A percentile compares a stretch with the other conserved stretches of the same genome.
Conservation (phyloP, 2,329 filamentous ascomycete species). For the Hymenoscyphus infarciens region DNA sequence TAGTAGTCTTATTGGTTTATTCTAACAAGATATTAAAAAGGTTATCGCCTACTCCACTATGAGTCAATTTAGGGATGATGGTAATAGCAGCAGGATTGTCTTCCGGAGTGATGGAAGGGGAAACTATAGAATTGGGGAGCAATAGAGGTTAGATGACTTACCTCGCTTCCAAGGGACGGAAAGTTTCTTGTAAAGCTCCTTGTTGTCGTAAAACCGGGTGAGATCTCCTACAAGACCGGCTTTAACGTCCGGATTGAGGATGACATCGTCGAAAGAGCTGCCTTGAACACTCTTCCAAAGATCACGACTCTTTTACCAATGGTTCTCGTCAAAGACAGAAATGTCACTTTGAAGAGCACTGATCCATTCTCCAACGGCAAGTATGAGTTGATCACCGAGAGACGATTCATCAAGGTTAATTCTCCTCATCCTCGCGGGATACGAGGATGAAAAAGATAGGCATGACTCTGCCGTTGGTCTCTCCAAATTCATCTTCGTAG, state of each 20-base stretch:
- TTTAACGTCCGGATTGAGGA: constrained; percentile 17
- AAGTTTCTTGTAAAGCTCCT: constrained; percentile 14
- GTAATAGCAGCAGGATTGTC: too few relatives aligned
- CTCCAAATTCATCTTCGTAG: constrained; percentile 21
- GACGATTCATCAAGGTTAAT: not conserved
- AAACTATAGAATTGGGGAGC: too few relatives aligned
- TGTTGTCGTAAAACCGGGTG: constrained; percentile 16
- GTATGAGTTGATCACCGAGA: constrained; percentile 47
- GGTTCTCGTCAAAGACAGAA: constrained; percentile 60
- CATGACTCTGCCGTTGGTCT: constrained; percentile 1
- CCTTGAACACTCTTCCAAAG: constrained; percentile 54
- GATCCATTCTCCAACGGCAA: constrained; percentile 53
- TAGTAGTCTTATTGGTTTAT: too few relatives aligned
- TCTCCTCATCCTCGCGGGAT: not conserved
- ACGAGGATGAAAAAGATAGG: constrained; percentile 16
- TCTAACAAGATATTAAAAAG: too few relatives aligned
- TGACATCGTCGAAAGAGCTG: constrained; percentile 35
- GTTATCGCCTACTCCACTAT: too few relatives aligned
- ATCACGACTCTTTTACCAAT: constrained; percentile 58
- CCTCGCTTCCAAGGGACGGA: constrained; percentile 19
- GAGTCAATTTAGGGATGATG: too few relatives aligned
- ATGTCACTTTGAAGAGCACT: constrained; percentile 60
- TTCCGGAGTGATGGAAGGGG: too few relatives aligned
- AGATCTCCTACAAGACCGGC: constrained; percentile 13
- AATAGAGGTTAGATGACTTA: too few relatives aligned